Conservation (phyloP, 2,329 filamentous ascomycete species). For the Ceratocystis albifundus region DNA sequence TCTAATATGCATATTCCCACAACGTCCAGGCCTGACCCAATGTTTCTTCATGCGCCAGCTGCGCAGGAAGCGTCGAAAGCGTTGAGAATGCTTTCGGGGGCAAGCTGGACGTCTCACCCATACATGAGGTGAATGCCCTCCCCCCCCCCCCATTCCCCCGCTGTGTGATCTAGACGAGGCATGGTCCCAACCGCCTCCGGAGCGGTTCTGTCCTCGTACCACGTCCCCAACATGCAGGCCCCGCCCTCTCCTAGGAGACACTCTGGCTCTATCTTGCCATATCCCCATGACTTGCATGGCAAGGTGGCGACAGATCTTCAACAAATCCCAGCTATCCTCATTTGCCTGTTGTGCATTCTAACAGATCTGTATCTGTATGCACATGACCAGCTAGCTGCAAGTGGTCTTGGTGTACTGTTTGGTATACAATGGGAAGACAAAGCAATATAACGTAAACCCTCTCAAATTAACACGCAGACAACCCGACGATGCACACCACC, state of each 20-base stretch:
- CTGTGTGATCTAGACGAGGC: background rate
- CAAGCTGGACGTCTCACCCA: background rate
- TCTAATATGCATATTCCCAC: conserved; percentile 1
- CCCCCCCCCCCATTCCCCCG: background rate
- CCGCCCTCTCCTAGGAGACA: no score
- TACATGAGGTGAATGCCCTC: background rate
- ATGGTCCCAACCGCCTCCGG: background rate
- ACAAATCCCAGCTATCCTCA: background rate
- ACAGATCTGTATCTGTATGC: background rate
- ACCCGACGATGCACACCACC: no score
- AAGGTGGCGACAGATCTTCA: background rate
- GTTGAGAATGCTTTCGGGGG: background rate
- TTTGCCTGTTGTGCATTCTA: background rate
- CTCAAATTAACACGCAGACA: background rate
- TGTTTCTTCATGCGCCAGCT: background rate
- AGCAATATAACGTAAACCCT: background rate
- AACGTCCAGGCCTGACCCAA: background rate
- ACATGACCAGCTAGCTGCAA: background rate
- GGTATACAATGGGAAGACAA: conserved; percentile 8
- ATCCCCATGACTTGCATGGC: background rate
- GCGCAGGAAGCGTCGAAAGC: background rate
- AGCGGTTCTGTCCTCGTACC: background rate
- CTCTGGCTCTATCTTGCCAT: background rate
- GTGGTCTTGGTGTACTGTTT: conserved; percentile 3
- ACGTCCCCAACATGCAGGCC: background rate